A percentile compares a stretch with the other conserved stretches of the same genome.
These are phyloP conservation scores for Waltergamsia citrina DNA, from an alignment of 2,329 filamentous ascomycete species.

Conservation along the genomic window DNA sequence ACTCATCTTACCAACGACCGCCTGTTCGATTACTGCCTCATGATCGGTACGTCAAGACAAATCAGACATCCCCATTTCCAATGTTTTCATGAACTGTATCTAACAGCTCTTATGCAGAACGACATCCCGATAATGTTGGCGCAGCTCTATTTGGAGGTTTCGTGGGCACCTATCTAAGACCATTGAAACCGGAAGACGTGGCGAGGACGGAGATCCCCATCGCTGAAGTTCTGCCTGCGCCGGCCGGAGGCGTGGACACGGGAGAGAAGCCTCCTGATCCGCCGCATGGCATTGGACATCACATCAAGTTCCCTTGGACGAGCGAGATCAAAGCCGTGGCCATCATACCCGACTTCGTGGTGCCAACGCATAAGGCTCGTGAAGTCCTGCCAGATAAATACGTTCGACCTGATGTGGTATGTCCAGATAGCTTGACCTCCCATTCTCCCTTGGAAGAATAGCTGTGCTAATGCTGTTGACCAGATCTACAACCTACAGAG, in stretches of 20 bases:
- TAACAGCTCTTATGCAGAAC: no score
- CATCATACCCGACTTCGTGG: slow-evolving; percentile 92
- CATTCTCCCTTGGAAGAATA: not conserved
- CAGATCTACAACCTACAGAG: slow-evolving; percentile 87
- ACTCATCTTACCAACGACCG: slow-evolving; percentile 65
- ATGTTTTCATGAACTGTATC: not conserved
- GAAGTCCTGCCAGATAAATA: slow-evolving; percentile 77
- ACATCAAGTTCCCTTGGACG: slow-evolving; percentile 91
- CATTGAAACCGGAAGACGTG: slow-evolving; percentile 79
- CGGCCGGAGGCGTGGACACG: slow-evolving; percentile 85
- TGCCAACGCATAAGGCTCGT: slow-evolving; percentile 86
- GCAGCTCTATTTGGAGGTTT: slow-evolving; percentile 94
- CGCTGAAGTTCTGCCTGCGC: slow-evolving; percentile 83
- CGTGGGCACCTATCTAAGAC: slow-evolving; percentile 92
- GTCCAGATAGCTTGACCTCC: slow-evolving; percentile 23
- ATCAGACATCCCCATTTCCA: not conserved
- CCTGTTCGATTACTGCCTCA: slow-evolving; percentile 90
- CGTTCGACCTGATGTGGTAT: slow-evolving; percentile 70
- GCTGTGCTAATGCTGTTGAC: not conserved
- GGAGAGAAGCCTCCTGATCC: slow-evolving; percentile 79
- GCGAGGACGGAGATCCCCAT: slow-evolving; percentile 89
- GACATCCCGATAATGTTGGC: slow-evolving; percentile 90
- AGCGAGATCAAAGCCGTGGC: slow-evolving; percentile 93
- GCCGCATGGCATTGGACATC: slow-evolving; percentile 88
- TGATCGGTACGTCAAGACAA: slow-evolving; percentile 60